Evolutionary conservation across 495 filamentous ascomycete genomes (phyloP).

Genomic region (Penicillium canescens): DNA sequence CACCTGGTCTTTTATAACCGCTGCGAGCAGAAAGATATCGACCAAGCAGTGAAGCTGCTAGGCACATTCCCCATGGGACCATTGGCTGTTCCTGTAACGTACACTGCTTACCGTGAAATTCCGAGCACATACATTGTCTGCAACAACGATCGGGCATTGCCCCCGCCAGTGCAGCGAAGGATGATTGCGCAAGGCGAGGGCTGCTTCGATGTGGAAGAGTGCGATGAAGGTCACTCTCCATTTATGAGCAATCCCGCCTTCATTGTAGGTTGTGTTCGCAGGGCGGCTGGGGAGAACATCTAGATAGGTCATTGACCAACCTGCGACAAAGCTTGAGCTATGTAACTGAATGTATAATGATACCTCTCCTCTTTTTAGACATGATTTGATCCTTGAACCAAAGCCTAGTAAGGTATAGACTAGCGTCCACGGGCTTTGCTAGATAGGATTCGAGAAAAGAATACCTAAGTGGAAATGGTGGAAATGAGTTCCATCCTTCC

Average conservation of each 20-base stretch:
- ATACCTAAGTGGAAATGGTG: too few relatives aligned
- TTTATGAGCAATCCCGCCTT: conserved; percentile 29
- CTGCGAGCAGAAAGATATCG: conserved; percentile 20
- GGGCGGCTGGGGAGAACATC: conserved; percentile 19
- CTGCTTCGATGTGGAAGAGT: conserved; percentile 25
- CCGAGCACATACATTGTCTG: conserved; percentile 37
- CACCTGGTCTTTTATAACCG: conserved; percentile 25
- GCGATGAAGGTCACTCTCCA: conserved; percentile 31
- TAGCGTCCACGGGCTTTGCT: too few relatives aligned
- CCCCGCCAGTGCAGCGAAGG: conserved; percentile 17
- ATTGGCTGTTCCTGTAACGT: conserved; percentile 27
- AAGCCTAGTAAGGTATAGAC: too few relatives aligned
- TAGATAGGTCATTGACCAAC: neutral
- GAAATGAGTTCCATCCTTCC: too few relatives aligned
- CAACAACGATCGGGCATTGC: conserved; percentile 33
- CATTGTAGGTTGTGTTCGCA: conserved; percentile 26
- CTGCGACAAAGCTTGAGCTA: too few relatives aligned
- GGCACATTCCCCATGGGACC: conserved; percentile 27
- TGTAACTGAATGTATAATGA: neutral
- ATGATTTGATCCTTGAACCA: too few relatives aligned
- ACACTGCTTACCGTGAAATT: conserved; percentile 27
- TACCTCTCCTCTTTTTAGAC: neutral
- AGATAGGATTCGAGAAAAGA: too few relatives aligned
- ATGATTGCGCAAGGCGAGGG: conserved; percentile 30
- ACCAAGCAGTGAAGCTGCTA: conserved; percentile 21